A percentile compares a stretch with the other conserved stretches of the same genome.
phyloP scores from a whole-genome alignment of 192 early-diverging fungal genomes.

The Coemansia sp. region DNA sequence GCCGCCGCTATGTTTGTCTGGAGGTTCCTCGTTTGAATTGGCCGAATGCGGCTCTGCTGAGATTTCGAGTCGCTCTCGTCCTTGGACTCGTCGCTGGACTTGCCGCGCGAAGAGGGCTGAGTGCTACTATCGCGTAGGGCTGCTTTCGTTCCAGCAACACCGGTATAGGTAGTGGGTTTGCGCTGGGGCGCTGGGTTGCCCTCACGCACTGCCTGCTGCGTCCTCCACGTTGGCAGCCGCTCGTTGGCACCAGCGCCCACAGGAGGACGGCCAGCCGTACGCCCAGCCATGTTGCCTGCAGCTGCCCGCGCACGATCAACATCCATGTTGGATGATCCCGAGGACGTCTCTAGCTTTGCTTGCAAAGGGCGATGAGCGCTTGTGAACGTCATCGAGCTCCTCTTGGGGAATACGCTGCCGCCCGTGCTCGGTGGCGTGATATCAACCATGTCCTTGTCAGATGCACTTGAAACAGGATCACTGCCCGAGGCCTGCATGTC shows the following conservation, averaged over 20 bases:
- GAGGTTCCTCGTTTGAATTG: slow-evolving; percentile 10
- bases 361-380: slow-evolving; percentile 36
- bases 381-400: slow-evolving; percentile 9
- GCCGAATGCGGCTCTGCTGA: slow-evolving; percentile 14
- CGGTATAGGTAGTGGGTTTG: slow-evolving; percentile 26
- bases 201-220: slow-evolving; percentile 44
- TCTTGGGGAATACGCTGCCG: slow-evolving; percentile 4
- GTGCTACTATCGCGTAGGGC: slow-evolving; percentile 28
- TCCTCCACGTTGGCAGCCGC: slow-evolving; percentile 41
- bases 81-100: slow-evolving; percentile 24
- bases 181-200: slow-evolving; percentile 28
- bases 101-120: slow-evolving; percentile 15
- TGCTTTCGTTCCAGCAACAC: slow-evolving; percentile 20
- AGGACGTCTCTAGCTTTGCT: slow-evolving; percentile 39
- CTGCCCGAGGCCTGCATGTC: slow-evolving; percentile 14
- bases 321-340: neutral
- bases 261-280: slow-evolving; percentile 17
- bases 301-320: slow-evolving; percentile 12
- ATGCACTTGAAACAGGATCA: slow-evolving; percentile 11
- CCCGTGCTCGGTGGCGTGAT: slow-evolving; percentile 8
- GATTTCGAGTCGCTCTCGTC: slow-evolving; percentile 11
- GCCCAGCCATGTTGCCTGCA: slow-evolving; percentile 9
- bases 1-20: slow-evolving; percentile 10
- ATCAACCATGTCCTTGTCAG: slow-evolving; percentile 23
- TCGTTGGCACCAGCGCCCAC: slow-evolving; percentile 11